phyloP scores from a whole-genome alignment of 2,329 filamentous ascomycete genomes.

The Epichloe brachyelytri region DNA sequence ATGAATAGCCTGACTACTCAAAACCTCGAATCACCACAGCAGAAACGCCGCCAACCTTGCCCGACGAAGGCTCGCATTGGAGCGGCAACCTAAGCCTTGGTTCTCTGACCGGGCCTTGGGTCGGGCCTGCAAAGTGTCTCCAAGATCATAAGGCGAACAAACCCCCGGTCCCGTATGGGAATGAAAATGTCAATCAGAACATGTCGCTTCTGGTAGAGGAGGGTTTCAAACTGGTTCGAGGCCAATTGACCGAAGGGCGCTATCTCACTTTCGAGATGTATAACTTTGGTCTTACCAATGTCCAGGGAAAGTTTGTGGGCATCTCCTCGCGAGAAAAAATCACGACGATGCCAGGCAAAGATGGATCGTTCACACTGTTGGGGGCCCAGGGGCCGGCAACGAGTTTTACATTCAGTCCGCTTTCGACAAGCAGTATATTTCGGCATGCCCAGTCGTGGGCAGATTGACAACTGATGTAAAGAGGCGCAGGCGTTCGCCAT shows the following conservation, averaged over 20 bases:
- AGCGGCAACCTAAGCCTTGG: conserved; percentile 9
- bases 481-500: conserved; percentile 7
- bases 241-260: conserved; percentile 38
- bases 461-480: conserved; percentile 5
- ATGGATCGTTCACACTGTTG: conserved; percentile 32
- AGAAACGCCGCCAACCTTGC: conserved; percentile 2
- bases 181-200: conserved; percentile 54
- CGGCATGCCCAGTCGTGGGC: conserved; percentile 28
- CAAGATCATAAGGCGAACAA: conserved; percentile 4
- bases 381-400: conserved; percentile 13
- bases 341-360: conserved; percentile 31
- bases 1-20: conserved; percentile 6
- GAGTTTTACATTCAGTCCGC: conserved; percentile 14
- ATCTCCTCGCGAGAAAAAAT: conserved; percentile 4
- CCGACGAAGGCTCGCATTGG: conserved; percentile 4
- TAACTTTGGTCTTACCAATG: conserved; percentile 25
- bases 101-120: conserved; percentile 10
- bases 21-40: conserved; percentile 2
- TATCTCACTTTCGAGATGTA: conserved; percentile 35
- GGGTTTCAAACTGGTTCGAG: conserved; percentile 39
- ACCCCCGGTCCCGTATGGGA: conserved; percentile 8
- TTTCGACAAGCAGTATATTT: conserved; percentile 12
- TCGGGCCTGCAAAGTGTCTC: conserved; percentile 9
- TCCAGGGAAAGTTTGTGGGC: conserved; percentile 14
- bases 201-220: conserved; percentile 59